Conservation (phyloP, 1,284 basidiomycete species). For the Caloboletus firmus region DNA sequence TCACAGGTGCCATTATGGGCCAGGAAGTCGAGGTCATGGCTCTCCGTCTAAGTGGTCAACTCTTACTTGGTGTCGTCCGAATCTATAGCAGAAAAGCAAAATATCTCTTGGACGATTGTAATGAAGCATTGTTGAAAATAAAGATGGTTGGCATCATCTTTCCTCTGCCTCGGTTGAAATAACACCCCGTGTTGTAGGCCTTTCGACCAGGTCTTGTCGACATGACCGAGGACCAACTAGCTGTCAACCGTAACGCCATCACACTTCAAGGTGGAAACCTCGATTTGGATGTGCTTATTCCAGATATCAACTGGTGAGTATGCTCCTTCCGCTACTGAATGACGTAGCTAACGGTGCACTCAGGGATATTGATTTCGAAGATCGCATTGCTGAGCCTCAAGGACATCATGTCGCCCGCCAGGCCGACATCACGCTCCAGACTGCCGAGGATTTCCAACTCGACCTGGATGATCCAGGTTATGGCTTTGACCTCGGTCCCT, state of each 20-base stretch:
- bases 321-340: neutral
- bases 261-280: constrained; percentile 75
- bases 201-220: constrained; percentile 93
- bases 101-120: constrained; percentile 96
- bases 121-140: constrained; percentile 93
- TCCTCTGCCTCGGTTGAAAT: neutral
- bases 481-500: constrained; percentile 70
- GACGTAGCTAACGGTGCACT: constrained; percentile 4
- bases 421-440: constrained; percentile 81
- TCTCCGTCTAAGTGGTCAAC: constrained; percentile 90
- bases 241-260: constrained; percentile 83
- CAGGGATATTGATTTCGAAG: constrained; percentile 78
- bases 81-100: constrained; percentile 98
- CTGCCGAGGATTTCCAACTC: constrained; percentile 62
- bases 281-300: constrained; percentile 78
- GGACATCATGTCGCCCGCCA: constrained; percentile 79
- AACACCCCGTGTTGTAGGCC: constrained; percentile 52
- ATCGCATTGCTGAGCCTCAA: constrained; percentile 61
- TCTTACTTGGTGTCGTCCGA: constrained; percentile 93
- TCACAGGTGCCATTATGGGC: constrained; percentile 81
- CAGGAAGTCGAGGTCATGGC: constrained; percentile 90
- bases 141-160: constrained; percentile 70
- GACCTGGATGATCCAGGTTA: constrained; percentile 60
- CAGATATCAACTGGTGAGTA: constrained; percentile 75
- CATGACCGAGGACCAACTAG: constrained; percentile 91